phyloP scores from a whole-genome alignment of 1,284 basidiomycete genomes.

The Ceratobasidium sp. region DNA sequence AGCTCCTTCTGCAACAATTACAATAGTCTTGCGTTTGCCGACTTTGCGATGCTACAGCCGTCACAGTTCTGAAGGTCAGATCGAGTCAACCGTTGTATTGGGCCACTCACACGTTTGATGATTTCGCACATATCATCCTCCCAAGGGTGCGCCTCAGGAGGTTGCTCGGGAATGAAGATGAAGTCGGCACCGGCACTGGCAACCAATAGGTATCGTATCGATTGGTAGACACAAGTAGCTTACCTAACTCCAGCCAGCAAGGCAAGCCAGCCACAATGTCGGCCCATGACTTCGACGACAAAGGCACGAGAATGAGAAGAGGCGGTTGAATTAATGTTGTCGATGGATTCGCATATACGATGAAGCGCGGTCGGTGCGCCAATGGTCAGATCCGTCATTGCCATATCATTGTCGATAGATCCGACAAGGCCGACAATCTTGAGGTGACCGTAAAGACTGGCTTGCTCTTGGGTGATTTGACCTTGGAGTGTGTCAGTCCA shows the following conservation, averaged over 20 bases:
- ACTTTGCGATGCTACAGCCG: conserved; percentile 81
- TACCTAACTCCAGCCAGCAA: conserved; percentile 91
- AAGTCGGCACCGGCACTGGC: conserved; percentile 92
- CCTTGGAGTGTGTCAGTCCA: conserved; percentile 60
- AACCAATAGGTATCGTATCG: neutral
- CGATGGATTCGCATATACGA: conserved; percentile 97
- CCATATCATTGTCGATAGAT: conserved; percentile 99
- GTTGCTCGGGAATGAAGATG: conserved; percentile 95
- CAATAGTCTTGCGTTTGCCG: conserved; percentile 98
- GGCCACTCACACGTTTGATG: conserved; percentile 74
- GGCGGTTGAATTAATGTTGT: conserved; percentile 98
- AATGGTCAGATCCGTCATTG: conserved; percentile 96
- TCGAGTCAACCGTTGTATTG: neutral
- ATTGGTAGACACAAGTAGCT: conserved; percentile 50
- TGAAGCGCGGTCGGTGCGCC: conserved; percentile 96
- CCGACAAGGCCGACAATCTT: conserved; percentile 98
- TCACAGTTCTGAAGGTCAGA: neutral
- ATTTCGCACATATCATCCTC: conserved; percentile 92
- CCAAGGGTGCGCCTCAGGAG: conserved; percentile 86
- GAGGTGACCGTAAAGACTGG: conserved; percentile 80
- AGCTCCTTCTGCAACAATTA: conserved; percentile 97
- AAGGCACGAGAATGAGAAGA: conserved; percentile 97
- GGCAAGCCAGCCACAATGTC: conserved; percentile 98
- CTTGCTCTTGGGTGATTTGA: conserved; percentile 82
- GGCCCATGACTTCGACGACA: conserved; percentile 98